phyloP scores from a whole-genome alignment of 2,329 filamentous ascomycete species.

The Pseudomassariella vexata region DNA sequence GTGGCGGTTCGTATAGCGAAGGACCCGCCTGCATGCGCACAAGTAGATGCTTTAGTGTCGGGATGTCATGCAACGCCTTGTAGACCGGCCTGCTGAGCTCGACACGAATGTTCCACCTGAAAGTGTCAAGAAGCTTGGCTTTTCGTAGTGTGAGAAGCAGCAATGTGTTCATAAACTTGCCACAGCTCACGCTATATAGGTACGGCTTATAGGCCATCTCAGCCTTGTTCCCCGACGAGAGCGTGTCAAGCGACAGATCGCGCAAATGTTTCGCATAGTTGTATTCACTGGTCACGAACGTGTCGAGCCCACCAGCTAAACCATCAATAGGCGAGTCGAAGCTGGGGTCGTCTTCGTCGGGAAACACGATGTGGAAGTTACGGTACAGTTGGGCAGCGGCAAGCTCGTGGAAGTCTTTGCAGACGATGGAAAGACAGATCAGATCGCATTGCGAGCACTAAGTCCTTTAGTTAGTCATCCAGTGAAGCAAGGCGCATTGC shows the following conservation, averaged over 20 bases:
- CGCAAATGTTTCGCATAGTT: constrained; percentile 55
- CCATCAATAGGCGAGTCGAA: constrained; percentile 51
- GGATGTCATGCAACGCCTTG: constrained; percentile 47
- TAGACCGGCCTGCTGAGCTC: constrained; percentile 56
- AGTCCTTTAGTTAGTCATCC: not conserved
- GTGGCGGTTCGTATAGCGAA: constrained; percentile 47
- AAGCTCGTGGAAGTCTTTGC: constrained; percentile 49
- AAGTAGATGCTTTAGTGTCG: constrained; percentile 46
- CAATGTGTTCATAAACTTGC: constrained; percentile 59
- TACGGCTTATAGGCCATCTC: constrained; percentile 49
- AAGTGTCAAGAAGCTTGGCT: constrained; percentile 48
- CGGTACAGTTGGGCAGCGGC: constrained; percentile 55
- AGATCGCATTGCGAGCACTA: constrained; percentile 48
- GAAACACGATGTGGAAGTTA: constrained; percentile 54
- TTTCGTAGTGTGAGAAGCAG: constrained; percentile 51
- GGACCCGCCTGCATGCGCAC: constrained; percentile 53
- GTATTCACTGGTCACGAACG: constrained; percentile 58
- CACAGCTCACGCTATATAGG: constrained; percentile 48
- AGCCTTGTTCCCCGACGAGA: constrained; percentile 45
- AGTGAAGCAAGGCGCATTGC: not conserved
- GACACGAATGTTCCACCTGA: constrained; percentile 60
- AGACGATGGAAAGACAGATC: constrained; percentile 53
- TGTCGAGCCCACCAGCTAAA: constrained; percentile 53
- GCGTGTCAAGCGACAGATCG: constrained; percentile 50
- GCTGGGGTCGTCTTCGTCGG: constrained; percentile 48